A percentile compares a stretch with the other conserved stretches of the same genome.
phyloP scores from a whole-genome alignment of 208 protist genomes.

The Strigomonas galati region DNA sequence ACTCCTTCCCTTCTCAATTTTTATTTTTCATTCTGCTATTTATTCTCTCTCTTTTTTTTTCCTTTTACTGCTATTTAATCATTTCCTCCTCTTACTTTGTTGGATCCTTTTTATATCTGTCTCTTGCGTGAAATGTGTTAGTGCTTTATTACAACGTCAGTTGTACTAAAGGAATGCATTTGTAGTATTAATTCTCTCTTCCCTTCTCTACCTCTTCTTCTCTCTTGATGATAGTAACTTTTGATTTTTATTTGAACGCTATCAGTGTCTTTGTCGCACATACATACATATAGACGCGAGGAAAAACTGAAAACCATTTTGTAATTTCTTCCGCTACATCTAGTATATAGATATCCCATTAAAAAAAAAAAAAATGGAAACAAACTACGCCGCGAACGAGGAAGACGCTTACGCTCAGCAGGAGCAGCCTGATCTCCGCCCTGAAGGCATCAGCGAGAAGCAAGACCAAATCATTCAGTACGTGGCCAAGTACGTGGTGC shows the following conservation, averaged over 20 bases:
- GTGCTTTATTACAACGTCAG: too few species aligned
- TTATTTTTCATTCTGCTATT: constrained; percentile 2
- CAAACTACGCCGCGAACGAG: neutral
- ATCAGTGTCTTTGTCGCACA: too few species aligned
- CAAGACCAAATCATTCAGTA: constrained; percentile 58
- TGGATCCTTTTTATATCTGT: too few species aligned
- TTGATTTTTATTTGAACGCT: too few species aligned
- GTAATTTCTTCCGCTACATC: too few species aligned
- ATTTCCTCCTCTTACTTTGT: constrained; percentile 1
- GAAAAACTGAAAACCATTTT: constrained; percentile 4
- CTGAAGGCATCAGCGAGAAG: constrained; percentile 40
- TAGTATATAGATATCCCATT: too few species aligned
- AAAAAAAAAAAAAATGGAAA: too few species aligned
- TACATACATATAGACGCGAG: too few species aligned
- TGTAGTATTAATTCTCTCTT: neutral
- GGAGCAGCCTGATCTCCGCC: constrained; percentile 11
- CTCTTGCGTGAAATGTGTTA: too few species aligned
- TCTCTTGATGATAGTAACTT: too few species aligned
- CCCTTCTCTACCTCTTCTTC: neutral
- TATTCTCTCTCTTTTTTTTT: neutral
- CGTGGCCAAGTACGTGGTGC: constrained; percentile 48
- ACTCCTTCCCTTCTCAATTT: neutral
- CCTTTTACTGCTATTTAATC: constrained; percentile 8
- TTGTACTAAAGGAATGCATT: neutral
- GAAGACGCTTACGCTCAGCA: neutral